A percentile compares a stretch with the other conserved stretches of the same genome.
Evolutionary conservation across 179 eudicot species (phyloP).

Genomic region (Corrigiola litoralis): DNA sequence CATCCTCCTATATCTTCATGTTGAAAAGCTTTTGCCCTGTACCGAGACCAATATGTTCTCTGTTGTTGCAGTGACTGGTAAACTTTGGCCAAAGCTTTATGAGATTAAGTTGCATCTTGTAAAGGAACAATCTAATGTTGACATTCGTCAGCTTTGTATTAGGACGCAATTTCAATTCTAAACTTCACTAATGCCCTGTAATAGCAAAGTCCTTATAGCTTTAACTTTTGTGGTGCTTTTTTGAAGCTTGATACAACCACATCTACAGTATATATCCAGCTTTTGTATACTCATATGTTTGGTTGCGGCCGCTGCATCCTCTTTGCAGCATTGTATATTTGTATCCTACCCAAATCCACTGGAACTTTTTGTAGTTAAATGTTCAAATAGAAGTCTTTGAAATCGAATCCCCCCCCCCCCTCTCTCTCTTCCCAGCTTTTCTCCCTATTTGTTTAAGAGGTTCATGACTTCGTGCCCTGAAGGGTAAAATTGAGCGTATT

Average conservation of each 20-base stretch:
- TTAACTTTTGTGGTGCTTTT: not conserved
- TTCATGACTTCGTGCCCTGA: too few relatives aligned
- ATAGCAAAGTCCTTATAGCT: not conserved
- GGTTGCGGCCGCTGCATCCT: too few relatives aligned
- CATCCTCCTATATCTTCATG: too few relatives aligned
- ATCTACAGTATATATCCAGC: not conserved
- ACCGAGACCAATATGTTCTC: not conserved
- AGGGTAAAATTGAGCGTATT: too few relatives aligned
- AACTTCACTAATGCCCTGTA: not conserved
- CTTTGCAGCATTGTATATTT: too few relatives aligned
- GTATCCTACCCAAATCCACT: not conserved
- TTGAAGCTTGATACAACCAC: not conserved
- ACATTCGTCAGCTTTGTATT: constrained; percentile 46
- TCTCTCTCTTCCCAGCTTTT: not conserved
- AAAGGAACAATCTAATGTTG: constrained; percentile 22
- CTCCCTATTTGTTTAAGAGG: too few relatives aligned
- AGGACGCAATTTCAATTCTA: constrained; percentile 30
- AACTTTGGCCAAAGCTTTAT: constrained; percentile 87
- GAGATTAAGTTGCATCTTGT: constrained; percentile 72
- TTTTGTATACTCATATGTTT: not conserved
- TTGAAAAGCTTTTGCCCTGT: too few relatives aligned
- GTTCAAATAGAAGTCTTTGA: not conserved
- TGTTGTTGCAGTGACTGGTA: constrained; percentile 68
- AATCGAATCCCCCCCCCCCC: not conserved
- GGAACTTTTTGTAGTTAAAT: not conserved